phyloP scores from a whole-genome alignment of 2,329 filamentous ascomycete genomes.

The Chalaropsis ovoidea region DNA sequence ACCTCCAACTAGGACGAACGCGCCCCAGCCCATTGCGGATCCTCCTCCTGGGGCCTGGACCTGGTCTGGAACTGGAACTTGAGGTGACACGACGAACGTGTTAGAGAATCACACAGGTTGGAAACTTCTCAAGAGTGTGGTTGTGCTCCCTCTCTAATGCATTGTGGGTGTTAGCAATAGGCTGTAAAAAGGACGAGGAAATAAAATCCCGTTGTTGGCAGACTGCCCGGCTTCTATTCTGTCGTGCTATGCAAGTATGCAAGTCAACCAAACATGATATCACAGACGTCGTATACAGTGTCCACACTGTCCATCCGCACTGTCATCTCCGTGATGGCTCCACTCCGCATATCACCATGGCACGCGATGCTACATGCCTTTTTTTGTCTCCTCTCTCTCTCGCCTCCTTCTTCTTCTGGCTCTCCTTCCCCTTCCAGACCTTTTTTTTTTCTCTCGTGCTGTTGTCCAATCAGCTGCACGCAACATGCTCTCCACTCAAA shows the following conservation, averaged over 20 bases:
- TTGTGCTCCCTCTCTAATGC: background rate
- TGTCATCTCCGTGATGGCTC: background rate
- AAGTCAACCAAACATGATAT: background rate
- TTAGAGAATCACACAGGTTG: background rate
- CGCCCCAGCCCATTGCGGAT: background rate
- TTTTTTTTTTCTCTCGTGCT: background rate
- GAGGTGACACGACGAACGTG: background rate
- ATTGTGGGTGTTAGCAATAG: background rate
- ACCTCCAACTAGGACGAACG: background rate
- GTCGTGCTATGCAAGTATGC: no score
- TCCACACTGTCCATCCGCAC: no score
- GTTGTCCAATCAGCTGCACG: background rate
- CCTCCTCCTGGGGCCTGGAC: background rate
- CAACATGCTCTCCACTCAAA: background rate
- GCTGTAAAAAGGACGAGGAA: no score
- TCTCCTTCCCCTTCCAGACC: conserved; percentile 9
- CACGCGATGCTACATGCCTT: background rate
- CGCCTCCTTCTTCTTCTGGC: background rate
- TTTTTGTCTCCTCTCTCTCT: background rate
- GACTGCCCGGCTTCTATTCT: no score
- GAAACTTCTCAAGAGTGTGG: background rate
- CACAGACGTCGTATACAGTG: background rate
- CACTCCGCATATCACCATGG: background rate
- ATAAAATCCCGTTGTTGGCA: no score
- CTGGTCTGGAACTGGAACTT: background rate